These are phyloP conservation scores for Penicillium concentricum DNA, from an alignment of 2,329 filamentous ascomycete species.

Conservation along the genomic window DNA sequence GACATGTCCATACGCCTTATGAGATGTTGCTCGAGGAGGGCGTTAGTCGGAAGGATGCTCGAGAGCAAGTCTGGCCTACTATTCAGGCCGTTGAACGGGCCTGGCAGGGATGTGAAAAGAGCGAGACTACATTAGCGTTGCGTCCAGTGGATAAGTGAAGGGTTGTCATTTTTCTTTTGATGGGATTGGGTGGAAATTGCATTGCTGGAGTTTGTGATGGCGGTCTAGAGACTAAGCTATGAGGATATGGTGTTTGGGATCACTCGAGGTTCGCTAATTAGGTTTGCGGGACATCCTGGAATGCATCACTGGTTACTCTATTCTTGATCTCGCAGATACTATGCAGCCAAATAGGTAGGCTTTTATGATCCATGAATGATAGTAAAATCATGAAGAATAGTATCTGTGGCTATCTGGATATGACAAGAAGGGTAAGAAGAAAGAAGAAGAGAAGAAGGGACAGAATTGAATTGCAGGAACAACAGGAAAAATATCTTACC, in stretches of 20 bases:
- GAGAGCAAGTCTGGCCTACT: slow-evolving; percentile 31
- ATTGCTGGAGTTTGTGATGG: not conserved
- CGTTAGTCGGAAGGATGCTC: slow-evolving; percentile 27
- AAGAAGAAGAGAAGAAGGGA: not conserved
- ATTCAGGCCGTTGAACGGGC: slow-evolving; percentile 29
- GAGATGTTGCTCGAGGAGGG: slow-evolving; percentile 35
- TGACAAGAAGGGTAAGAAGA: not conserved
- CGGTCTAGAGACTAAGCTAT: not conserved
- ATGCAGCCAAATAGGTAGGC: not conserved
- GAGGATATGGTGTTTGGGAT: not conserved
- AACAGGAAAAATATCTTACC: not conserved
- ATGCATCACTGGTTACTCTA: not conserved
- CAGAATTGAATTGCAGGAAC: not conserved
- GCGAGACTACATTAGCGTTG: not conserved
- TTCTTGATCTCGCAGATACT: not conserved
- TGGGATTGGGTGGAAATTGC: not conserved
- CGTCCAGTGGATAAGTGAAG: not conserved
- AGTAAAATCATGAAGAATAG: not conserved
- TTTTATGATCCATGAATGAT: not conserved
- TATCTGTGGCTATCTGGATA: not conserved
- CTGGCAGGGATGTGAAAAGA: slow-evolving; percentile 29
- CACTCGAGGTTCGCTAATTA: not conserved
- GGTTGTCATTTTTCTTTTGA: not conserved
- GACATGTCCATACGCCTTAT: slow-evolving; percentile 44
- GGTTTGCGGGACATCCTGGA: not conserved